phyloP scores from a whole-genome alignment of 2,329 filamentous ascomycete genomes.

The Colletotrichum eleusines region DNA sequence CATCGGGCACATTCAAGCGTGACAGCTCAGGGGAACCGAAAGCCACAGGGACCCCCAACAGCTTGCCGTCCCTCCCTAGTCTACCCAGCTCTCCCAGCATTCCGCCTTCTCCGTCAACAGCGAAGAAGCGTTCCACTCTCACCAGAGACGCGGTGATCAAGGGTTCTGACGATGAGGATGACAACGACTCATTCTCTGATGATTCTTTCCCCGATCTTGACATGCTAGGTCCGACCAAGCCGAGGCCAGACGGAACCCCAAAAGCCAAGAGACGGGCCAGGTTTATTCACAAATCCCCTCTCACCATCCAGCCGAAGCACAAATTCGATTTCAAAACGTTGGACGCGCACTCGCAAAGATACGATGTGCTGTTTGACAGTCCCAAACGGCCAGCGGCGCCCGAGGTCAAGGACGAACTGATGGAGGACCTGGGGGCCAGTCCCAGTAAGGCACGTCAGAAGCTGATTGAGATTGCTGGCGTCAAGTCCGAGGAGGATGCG shows the following conservation, averaged over 20 bases:
- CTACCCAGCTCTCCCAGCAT: slow-evolving; percentile 42
- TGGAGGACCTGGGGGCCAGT: slow-evolving; percentile 42
- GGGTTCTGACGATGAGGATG: slow-evolving; percentile 79
- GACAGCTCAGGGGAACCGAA: background rate
- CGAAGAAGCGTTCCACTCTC: slow-evolving; percentile 41
- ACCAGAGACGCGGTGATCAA: slow-evolving; percentile 71
- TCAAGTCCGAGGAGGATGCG: slow-evolving; percentile 56
- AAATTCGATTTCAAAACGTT: slow-evolving; percentile 74
- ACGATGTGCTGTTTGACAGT: slow-evolving; percentile 70
- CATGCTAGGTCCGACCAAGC: slow-evolving; percentile 29
- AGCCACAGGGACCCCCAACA: slow-evolving; percentile 15
- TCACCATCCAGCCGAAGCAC: slow-evolving; percentile 66
- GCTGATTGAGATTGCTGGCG: slow-evolving; percentile 43
- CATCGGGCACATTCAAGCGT: slow-evolving; percentile 12
- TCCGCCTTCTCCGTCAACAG: slow-evolving; percentile 46
- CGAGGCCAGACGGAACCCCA: slow-evolving; percentile 54
- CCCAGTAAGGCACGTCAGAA: slow-evolving; percentile 39
- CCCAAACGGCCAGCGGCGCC: slow-evolving; percentile 57
- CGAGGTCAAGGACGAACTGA: slow-evolving; percentile 48
- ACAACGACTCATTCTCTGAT: slow-evolving; percentile 65
- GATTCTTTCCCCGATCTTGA: slow-evolving; percentile 68
- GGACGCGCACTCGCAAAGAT: slow-evolving; percentile 68
- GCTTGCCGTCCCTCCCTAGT: slow-evolving; percentile 25
- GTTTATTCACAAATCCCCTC: slow-evolving; percentile 58
- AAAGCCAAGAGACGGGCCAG: slow-evolving; percentile 60